Conservation (phyloP, 345 rosid genomes). For the Gynandropsis gynandra region DNA sequence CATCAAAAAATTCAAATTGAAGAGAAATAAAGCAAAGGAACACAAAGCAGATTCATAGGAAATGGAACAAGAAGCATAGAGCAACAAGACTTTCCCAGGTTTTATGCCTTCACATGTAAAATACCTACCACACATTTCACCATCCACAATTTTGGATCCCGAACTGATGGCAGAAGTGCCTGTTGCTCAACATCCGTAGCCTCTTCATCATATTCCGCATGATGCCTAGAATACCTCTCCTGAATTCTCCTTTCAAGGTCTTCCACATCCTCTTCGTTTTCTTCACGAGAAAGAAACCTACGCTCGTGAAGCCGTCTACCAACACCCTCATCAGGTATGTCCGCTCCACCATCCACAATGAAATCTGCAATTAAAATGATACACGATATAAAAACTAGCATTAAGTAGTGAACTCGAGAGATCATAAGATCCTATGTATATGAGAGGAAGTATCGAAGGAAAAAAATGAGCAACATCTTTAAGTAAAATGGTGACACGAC, state of each 20-base stretch:
- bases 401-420: neutral
- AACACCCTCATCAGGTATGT: slow-evolving; percentile 69
- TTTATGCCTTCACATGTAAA: neutral
- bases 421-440: too few species aligned
- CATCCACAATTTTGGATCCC: slow-evolving; percentile 72
- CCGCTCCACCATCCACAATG: slow-evolving; percentile 69
- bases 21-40: slow-evolving; percentile 1
- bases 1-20: neutral
- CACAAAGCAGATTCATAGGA: neutral
- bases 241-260: slow-evolving; percentile 79
- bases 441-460: too few species aligned
- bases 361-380: slow-evolving; percentile 44
- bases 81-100: neutral
- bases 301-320: slow-evolving; percentile 69
- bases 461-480: too few species aligned
- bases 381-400: neutral
- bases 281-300: slow-evolving; percentile 60
- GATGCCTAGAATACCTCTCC: slow-evolving; percentile 64
- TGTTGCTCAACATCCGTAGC: slow-evolving; percentile 95
- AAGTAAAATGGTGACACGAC: neutral
- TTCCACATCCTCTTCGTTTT: slow-evolving; percentile 83
- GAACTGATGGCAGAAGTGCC: slow-evolving; percentile 92
- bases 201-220: slow-evolving; percentile 86
- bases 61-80: neutral
- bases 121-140: slow-evolving; percentile 39